These are phyloP conservation scores for Rhizopus sp. DNA, from an alignment of 371 early-diverging fungal species.

Conservation along the genomic window DNA sequence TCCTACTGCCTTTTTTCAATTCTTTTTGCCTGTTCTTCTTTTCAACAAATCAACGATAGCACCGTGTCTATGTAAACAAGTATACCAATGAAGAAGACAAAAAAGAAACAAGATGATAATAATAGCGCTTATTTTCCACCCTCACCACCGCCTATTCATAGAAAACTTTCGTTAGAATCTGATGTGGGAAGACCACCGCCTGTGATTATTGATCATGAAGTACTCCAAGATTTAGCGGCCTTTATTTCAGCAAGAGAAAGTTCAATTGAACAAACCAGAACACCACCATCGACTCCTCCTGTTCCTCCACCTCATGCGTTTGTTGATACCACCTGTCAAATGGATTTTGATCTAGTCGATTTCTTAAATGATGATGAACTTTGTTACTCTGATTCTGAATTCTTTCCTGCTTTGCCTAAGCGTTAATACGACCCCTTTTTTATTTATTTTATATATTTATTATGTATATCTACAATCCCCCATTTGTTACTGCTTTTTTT, in stretches of 20 bases:
- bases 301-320: no score
- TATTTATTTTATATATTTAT: background rate
- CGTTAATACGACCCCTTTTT: no score
- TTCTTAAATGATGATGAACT: constrained; percentile 6
- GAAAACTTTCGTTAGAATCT: constrained; percentile 29
- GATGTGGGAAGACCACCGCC: constrained; percentile 20
- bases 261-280: background rate
- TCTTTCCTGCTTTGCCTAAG: constrained; percentile 12
- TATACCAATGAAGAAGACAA: constrained; percentile 2
- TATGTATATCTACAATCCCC: background rate
- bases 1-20: constrained; percentile 1
- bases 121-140: constrained; percentile 8
- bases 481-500: background rate
- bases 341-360: constrained; percentile 9
- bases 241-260: constrained; percentile 5
- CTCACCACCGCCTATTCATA: constrained; percentile 50
- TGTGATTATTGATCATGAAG: constrained; percentile 1
- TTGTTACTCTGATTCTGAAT: background rate
- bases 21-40: background rate
- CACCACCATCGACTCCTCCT: background rate
- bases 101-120: constrained; percentile 1
- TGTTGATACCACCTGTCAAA: background rate
- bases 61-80: background rate
- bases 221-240: constrained; percentile 7
- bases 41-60: background rate